Base-by-base conservation (phyloP, 2,329 filamentous ascomycete species). In the Xylariaceae sp. region DNA sequence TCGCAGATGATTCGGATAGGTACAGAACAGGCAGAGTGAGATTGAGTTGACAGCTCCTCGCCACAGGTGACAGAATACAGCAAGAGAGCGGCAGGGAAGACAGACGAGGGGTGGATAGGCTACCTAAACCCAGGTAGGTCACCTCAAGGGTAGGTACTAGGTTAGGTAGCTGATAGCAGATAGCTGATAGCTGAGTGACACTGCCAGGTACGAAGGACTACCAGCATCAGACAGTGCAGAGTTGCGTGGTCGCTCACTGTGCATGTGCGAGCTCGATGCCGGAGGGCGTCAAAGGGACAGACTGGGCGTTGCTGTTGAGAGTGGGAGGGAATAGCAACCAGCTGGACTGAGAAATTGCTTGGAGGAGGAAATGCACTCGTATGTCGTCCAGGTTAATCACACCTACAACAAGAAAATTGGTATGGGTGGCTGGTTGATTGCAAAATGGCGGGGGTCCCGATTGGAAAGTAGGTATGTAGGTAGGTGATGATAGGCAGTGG, bases 301-400 rank as follows among this genome's bases (percentile, higher is more conserved):
- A n/a, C n/a, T n/a, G n/a, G n/a, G n/a, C n/a, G n/a, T n/a, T n/a
- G n/a, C n/a, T n/a, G n/a, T n/a, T n/a, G n/a, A 37, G 36, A 40
- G 38, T 37, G 36, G 38, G 42, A 34, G 16, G 30, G 24, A 27
- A 42, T 38, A 47, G 45, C 33, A 46, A 42, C 37, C 42, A 37
- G 45, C 36, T 40, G 39, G 35, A 21, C 21, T 37, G 40, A 43
- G 21, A 30, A 36, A 47, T 47, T 31, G 37, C 40, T n/a, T 21
- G 34, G 30, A 44, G 24, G 34, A 30, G 44, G 42, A 43, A 39
- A 36, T 36, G 30, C 43, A 43, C 31, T 38, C 34, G 17, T 31
- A 19, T 39, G 36, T 38, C 37, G 29, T 39, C 35, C 37, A 39
- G 34, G n/a, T n/a, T n/a, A n/a, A n/a, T n/a, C n/a, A n/a, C n/a